A percentile compares a stretch with the other conserved stretches of the same genome.
Evolutionary conservation across 1,284 basidiomycete species (phyloP).

Genomic region (Marasmius sp.): DNA sequence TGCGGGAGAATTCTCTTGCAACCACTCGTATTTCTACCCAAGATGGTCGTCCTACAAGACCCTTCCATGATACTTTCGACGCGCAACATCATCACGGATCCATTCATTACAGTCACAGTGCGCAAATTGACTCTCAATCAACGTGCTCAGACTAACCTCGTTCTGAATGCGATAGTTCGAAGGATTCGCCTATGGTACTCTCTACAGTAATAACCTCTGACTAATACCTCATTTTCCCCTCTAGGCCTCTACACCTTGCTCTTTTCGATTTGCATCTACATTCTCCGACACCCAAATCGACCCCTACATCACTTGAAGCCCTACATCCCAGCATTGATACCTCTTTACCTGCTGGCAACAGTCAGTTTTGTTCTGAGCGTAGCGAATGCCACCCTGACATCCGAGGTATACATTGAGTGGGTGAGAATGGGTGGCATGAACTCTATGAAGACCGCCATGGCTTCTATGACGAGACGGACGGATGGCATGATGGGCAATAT

Average conservation of each 20-base stretch:
- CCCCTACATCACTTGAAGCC: neutral
- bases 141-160: neutral
- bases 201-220: too few relatives aligned
- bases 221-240: too few relatives aligned
- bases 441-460: neutral
- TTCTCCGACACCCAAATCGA: neutral
- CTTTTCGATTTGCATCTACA: neutral
- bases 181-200: neutral
- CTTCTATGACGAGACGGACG: too few relatives aligned
- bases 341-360: neutral
- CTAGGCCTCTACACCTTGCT: neutral
- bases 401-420: neutral
- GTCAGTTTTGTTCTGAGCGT: neutral
- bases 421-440: neutral
- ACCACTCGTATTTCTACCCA: too few relatives aligned
- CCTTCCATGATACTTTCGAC: neutral
- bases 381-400: neutral
- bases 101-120: neutral
- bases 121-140: neutral
- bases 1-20: too few relatives aligned
- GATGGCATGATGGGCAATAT: neutral
- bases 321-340: neutral
- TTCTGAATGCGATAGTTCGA: neutral
- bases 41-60: neutral
- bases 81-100: neutral